Conservation (phyloP, 2,329 filamentous ascomycete species). For the Pseudovirgaria hyperparasitica region DNA sequence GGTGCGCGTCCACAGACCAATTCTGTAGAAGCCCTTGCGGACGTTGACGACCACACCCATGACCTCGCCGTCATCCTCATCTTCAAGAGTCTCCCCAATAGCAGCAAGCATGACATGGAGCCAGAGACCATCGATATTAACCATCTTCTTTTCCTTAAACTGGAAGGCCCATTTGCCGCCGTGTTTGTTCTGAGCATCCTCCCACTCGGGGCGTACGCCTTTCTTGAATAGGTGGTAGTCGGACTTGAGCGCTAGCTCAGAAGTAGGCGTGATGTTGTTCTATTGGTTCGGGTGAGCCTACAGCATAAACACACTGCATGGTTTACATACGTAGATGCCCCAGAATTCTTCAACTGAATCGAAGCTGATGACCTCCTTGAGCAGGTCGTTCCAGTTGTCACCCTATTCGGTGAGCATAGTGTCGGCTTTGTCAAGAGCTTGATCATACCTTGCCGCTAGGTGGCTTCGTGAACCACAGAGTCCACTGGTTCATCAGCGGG, state of each 20-base stretch:
- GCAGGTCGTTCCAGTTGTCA: conserved; percentile 95
- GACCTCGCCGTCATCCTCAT: conserved; percentile 87
- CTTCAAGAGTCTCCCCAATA: conserved; percentile 95
- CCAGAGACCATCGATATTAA: conserved; percentile 93
- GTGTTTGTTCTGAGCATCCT: conserved; percentile 97
- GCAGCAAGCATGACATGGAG: conserved; percentile 92
- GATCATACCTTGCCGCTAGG: conserved; percentile 74
- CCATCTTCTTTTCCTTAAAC: conserved; percentile 87
- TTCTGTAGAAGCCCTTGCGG: conserved; percentile 93
- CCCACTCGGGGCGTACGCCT: conserved; percentile 94
- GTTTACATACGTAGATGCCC: conserved; percentile 81
- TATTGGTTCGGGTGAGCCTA: conserved; percentile 27
- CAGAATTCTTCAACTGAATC: conserved; percentile 99
- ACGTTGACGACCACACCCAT: conserved; percentile 99
- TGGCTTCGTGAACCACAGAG: conserved; percentile 98
- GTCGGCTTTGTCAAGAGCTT: conserved; percentile 9
- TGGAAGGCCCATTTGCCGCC: conserved; percentile 98
- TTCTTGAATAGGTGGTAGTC: conserved; percentile 99
- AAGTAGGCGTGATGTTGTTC: conserved; percentile 98
- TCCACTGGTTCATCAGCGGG: conserved; percentile 94
- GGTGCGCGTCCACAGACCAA: conserved; percentile 93
- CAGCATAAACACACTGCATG: background rate
- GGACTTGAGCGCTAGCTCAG: conserved; percentile 90
- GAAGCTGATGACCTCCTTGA: conserved; percentile 98
- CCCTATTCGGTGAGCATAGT: no score